Evolutionary conservation across 352 stramenopile species (phyloP).

Genomic region (Peronospora belbahrii): DNA sequence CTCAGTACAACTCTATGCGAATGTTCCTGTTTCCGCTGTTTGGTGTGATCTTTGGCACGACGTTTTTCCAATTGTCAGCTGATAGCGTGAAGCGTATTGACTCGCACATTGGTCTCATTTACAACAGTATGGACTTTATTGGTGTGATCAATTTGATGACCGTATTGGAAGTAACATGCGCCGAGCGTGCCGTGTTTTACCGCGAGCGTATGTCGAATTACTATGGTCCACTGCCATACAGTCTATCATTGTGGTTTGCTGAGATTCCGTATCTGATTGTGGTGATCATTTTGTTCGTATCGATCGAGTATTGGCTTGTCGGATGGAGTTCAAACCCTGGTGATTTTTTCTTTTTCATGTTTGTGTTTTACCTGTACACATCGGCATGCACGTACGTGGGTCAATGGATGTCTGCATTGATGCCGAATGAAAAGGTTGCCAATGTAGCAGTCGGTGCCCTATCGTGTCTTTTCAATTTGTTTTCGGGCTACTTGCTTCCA

Average conservation of each 20-base stretch:
- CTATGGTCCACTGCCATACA: conserved; percentile 60
- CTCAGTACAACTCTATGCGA: conserved; percentile 61
- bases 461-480: conserved; percentile 64
- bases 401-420: conserved; percentile 69
- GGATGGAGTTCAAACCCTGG: conserved; percentile 25
- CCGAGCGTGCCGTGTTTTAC: conserved; percentile 48
- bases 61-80: conserved; percentile 43
- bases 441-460: conserved; percentile 65
- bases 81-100: conserved; percentile 36
- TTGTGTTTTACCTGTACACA: conserved; percentile 54
- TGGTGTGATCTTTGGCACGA: conserved; percentile 55
- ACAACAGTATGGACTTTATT: conserved; percentile 69
- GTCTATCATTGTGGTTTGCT: conserved; percentile 49
- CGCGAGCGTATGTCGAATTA: conserved; percentile 65
- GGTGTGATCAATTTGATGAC: conserved; percentile 53
- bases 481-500: conserved; percentile 47
- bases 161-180: conserved; percentile 38
- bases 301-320: conserved; percentile 61
- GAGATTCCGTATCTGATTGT: conserved; percentile 57
- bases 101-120: conserved; percentile 60
- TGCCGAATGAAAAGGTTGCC: conserved; percentile 66
- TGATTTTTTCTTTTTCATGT: conserved; percentile 39
- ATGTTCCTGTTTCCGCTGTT: conserved; percentile 53
- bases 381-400: conserved; percentile 56
- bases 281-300: conserved; percentile 41